Percentiles rank a stretch among this genome's conserved stretches.
These are phyloP conservation scores for Leptographium procerum DNA, from an alignment of 2,329 filamentous ascomycete genomes.

Conservation along the genomic window DNA sequence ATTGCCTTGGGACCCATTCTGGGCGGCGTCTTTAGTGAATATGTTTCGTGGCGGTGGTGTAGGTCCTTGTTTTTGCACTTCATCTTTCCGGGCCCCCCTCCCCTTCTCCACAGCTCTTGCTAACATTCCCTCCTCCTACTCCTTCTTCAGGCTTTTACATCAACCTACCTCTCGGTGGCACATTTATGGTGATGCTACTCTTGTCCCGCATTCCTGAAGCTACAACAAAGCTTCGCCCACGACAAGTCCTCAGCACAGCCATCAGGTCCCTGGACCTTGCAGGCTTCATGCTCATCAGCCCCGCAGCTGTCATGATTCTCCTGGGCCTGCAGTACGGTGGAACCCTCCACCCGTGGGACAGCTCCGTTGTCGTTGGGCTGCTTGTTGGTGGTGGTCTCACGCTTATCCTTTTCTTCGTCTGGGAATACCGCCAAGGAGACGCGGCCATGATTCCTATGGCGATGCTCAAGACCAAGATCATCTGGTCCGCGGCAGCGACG, in stretches of 20 bases:
- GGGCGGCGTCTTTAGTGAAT: slow-evolving; percentile 29
- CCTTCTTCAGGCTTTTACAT: slow-evolving; percentile 19
- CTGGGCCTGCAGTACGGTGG: slow-evolving; percentile 33
- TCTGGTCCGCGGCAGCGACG: slow-evolving; percentile 5
- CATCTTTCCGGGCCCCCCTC: slow-evolving; percentile 8
- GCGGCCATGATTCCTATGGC: slow-evolving; percentile 17
- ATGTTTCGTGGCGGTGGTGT: slow-evolving; percentile 32
- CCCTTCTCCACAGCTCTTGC: background rate
- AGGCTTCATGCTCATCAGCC: slow-evolving; percentile 30
- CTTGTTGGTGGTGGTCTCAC: slow-evolving; percentile 26
- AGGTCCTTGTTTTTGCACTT: no score
- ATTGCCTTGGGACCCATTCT: slow-evolving; percentile 33
- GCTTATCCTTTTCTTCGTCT: slow-evolving; percentile 12
- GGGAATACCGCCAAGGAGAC: slow-evolving; percentile 16
- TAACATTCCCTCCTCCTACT: no score
- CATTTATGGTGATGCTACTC: slow-evolving; percentile 20
- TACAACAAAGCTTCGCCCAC: slow-evolving; percentile 18
- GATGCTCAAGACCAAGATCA: slow-evolving; percentile 11
- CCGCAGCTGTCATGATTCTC: slow-evolving; percentile 27
- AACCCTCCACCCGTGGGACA: slow-evolving; percentile 26
- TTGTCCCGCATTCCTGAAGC: slow-evolving; percentile 25
- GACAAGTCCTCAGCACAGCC: slow-evolving; percentile 16
- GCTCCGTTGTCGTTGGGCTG: slow-evolving; percentile 27
- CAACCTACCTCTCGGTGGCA: slow-evolving; percentile 26
- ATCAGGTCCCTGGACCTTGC: slow-evolving; percentile 27